Conservation (phyloP, 2,329 filamentous ascomycete species). For the Sclerotinia glacialis region DNA sequence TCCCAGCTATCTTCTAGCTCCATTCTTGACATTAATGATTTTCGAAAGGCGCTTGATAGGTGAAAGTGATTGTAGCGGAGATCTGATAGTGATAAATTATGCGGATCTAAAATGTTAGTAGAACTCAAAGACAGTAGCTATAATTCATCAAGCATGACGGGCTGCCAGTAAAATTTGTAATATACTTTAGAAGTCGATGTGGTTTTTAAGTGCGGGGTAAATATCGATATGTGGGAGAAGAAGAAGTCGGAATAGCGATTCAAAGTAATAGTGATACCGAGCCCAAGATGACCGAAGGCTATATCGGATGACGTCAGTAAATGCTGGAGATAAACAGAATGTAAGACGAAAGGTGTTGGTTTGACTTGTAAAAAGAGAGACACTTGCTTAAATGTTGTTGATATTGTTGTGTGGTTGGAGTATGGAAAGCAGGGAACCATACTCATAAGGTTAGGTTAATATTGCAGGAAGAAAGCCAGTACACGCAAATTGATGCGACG, state of each 20-base stretch:
- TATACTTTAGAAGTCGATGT: background rate
- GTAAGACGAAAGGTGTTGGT: background rate
- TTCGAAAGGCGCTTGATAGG: background rate
- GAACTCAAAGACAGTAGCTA: background rate
- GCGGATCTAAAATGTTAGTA: too few relatives aligned
- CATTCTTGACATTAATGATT: background rate
- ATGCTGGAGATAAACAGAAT: background rate
- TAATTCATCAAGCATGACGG: background rate
- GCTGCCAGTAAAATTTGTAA: too few relatives aligned
- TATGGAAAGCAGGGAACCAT: background rate
- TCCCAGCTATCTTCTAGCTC: constrained; percentile 7
- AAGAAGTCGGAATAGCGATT: background rate
- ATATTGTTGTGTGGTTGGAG: background rate
- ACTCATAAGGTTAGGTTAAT: background rate
- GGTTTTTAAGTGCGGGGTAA: background rate
- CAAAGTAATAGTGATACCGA: background rate
- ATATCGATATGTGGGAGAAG: background rate
- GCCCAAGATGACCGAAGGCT: background rate
- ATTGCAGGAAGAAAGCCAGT: background rate
- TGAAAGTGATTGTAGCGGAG: background rate
- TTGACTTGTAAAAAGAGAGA: background rate
- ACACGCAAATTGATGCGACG: background rate
- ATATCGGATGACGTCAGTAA: background rate
- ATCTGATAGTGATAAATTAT: background rate
- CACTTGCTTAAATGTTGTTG: background rate